These are phyloP conservation scores for Capronia americana DNA, from an alignment of 2,329 filamentous ascomycete species.

Conservation along the genomic window DNA sequence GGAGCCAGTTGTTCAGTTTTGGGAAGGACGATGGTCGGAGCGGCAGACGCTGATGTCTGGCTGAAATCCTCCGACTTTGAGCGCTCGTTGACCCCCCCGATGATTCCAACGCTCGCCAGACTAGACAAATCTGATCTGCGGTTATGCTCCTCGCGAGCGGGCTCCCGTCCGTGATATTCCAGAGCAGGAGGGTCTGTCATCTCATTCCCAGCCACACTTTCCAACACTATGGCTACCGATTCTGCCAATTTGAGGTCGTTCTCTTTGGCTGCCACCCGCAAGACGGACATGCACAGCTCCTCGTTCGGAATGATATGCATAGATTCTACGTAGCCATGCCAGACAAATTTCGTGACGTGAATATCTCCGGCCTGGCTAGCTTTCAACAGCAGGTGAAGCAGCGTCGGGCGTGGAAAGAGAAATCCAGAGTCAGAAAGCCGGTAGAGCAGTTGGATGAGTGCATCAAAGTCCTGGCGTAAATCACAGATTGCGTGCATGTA, in stretches of 20 bases:
- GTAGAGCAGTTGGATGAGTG: conserved; percentile 72
- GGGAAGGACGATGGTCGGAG: not conserved
- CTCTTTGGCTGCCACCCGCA: conserved; percentile 22
- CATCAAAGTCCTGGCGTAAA: conserved; percentile 72
- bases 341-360: conserved; percentile 71
- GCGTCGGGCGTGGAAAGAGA: conserved; percentile 63
- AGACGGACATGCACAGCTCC: conserved; percentile 27
- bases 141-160: conserved; percentile 3
- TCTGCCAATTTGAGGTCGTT: conserved; percentile 30
- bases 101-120: not conserved
- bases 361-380: conserved; percentile 70
- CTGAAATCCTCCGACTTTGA: not conserved
- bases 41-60: not conserved
- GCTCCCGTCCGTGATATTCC: not conserved
- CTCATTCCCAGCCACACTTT: conserved; percentile 23
- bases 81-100: not conserved
- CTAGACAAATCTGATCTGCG: conserved; percentile 20
- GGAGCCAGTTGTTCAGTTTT: too few species aligned
- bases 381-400: conserved; percentile 76
- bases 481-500: conserved; percentile 76
- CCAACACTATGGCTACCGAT: conserved; percentile 26
- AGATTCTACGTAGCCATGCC: conserved; percentile 69
- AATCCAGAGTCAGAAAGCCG: conserved; percentile 58
- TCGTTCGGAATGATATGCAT: conserved; percentile 62
- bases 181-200: conserved; percentile 16